These are phyloP conservation scores for Cicer yamashitae DNA, from an alignment of 306 rosid species.

Conservation along the genomic window DNA sequence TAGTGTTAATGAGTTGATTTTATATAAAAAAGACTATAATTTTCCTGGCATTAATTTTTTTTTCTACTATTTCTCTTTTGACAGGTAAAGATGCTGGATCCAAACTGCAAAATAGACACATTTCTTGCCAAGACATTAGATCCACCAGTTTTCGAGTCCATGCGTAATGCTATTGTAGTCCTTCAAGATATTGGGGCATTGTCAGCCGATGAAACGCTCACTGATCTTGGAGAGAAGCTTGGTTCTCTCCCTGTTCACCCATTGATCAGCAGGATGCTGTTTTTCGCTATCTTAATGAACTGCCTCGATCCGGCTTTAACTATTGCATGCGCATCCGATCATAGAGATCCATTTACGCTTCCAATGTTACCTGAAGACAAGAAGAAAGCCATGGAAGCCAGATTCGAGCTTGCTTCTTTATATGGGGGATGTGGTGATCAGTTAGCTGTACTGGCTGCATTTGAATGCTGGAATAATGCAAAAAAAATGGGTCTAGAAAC, in stretches of 20 bases:
- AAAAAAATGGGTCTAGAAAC: conserved; percentile 62
- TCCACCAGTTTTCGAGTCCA: conserved; percentile 84
- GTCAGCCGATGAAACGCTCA: conserved; percentile 73
- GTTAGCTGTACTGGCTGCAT: conserved; percentile 83
- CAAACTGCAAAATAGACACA: conserved; percentile 68
- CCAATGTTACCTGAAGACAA: conserved; percentile 71
- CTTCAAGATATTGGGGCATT: conserved; percentile 97
- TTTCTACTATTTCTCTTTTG: conserved; percentile 15
- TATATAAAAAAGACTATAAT: conserved; percentile 6
- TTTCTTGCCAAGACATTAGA: conserved; percentile 83
- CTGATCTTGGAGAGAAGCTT: conserved; percentile 83
- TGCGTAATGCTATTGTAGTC: conserved; percentile 70
- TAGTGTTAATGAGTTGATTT: conserved; percentile 22
- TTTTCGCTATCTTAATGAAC: conserved; percentile 85
- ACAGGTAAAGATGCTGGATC: conserved; percentile 92
- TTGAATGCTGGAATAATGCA: conserved; percentile 79
- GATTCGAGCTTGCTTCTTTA: conserved; percentile 69
- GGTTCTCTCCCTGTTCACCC: conserved; percentile 97
- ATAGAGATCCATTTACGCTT: conserved; percentile 81
- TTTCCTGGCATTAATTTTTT: conserved; percentile 15
- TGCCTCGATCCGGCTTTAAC: conserved; percentile 97
- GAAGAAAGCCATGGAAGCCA: conserved; percentile 69
- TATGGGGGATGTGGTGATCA: conserved; percentile 90
- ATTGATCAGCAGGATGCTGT: conserved; percentile 84
- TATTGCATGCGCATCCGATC: conserved; percentile 87